Evolutionary conservation across 2,329 filamentous ascomycete species (phyloP).

Genomic region (Pseudogymnoascus sp.): DNA sequence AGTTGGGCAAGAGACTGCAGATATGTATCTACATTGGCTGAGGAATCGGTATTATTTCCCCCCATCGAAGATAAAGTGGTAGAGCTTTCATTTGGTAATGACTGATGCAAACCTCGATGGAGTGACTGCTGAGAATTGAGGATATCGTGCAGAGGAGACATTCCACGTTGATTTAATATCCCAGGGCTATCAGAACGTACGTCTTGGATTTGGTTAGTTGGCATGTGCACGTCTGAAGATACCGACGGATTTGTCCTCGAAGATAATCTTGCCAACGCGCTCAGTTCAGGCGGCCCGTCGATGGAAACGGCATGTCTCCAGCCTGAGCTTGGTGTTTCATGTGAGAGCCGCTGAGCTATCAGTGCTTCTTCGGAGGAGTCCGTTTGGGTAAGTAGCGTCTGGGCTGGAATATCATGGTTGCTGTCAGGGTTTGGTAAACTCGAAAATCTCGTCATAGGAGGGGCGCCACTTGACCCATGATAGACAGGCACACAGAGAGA

Average conservation of each 20-base stretch:
- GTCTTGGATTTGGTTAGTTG: background rate
- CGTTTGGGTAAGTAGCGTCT: conserved; percentile 21
- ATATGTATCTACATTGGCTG: conserved; percentile 22
- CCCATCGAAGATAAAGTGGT: conserved; percentile 29
- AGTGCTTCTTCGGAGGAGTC: conserved; percentile 1
- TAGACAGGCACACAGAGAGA: conserved; percentile 43
- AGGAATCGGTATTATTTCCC: conserved; percentile 16
- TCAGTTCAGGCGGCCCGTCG: background rate
- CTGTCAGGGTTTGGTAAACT: conserved; percentile 1
- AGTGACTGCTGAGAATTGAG: conserved; percentile 51
- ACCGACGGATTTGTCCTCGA: background rate
- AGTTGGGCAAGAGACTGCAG: conserved; percentile 20
- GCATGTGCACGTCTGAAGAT: background rate
- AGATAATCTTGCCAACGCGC: background rate
- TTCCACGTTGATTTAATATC: background rate
- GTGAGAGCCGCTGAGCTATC: background rate
- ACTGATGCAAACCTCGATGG: conserved; percentile 47
- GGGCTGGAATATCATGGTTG: conserved; percentile 22
- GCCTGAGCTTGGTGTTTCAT: conserved; percentile 15
- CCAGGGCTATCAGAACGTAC: background rate
- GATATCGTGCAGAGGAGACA: conserved; percentile 47
- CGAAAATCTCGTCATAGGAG: background rate
- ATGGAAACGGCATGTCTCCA: conserved; percentile 49
- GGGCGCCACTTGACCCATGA: background rate
- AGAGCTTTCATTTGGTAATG: conserved; percentile 48